phyloP scores from a whole-genome alignment of 345 rosid genomes.

The Atalantia buxifolia region DNA sequence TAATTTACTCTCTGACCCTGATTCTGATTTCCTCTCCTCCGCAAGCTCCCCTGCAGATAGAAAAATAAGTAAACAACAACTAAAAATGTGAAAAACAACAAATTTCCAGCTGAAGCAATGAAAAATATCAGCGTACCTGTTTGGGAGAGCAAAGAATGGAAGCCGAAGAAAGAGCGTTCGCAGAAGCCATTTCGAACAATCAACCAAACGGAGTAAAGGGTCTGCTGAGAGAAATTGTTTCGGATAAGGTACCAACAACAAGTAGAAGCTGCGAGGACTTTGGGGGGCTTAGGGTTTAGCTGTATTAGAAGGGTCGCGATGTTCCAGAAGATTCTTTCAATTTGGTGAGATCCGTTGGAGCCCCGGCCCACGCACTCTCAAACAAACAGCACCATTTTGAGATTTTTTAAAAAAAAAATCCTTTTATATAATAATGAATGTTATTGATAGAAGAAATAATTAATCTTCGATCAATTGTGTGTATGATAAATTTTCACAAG shows the following conservation, averaged over 20 bases:
- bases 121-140: slow-evolving; percentile 38
- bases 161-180: slow-evolving; percentile 68
- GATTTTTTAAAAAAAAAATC: not conserved
- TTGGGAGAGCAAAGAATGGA: slow-evolving; percentile 67
- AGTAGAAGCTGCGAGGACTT: not conserved
- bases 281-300: slow-evolving; percentile 48
- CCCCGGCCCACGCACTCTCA: slow-evolving; percentile 1
- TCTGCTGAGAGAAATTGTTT: not conserved
- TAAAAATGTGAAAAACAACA: not conserved
- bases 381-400: not conserved
- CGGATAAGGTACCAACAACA: slow-evolving; percentile 32
- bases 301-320: slow-evolving; percentile 17
- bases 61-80: not conserved
- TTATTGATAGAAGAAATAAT: no score
- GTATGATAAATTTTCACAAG: no score
- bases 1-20: slow-evolving; percentile 51
- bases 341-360: slow-evolving; percentile 24
- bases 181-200: slow-evolving; percentile 54
- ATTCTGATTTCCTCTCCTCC: slow-evolving; percentile 45
- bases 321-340: slow-evolving; percentile 65
- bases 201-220: not conserved
- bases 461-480: no score
- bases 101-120: not conserved
- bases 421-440: no score
- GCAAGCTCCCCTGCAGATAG: slow-evolving; percentile 37